Conservation (phyloP, 768 basidiomycete species). For the Tremella fuciformis region DNA sequence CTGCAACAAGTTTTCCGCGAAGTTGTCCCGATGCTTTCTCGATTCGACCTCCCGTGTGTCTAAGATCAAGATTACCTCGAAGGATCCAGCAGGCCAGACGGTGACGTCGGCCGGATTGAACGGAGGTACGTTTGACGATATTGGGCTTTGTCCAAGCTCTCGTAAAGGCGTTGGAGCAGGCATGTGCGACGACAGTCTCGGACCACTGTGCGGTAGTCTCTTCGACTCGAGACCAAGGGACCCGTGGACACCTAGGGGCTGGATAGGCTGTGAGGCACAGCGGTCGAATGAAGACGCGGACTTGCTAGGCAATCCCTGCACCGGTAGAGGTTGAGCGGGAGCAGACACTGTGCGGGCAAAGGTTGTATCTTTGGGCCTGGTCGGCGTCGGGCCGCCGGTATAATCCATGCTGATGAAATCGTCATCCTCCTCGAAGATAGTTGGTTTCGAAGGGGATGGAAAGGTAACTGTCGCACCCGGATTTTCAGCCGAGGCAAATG, state of each 20-base stretch:
- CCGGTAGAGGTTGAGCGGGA: too few relatives aligned
- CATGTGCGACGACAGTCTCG: constrained; percentile 38
- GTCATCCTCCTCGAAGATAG: too few relatives aligned
- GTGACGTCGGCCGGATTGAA: constrained; percentile 42
- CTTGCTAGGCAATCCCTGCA: too few relatives aligned
- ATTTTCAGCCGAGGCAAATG: constrained; percentile 16
- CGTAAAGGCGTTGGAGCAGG: constrained; percentile 12
- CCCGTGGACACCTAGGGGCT: too few relatives aligned
- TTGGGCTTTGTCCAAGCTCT: neutral
- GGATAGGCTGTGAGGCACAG: too few relatives aligned
- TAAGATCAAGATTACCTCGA: constrained; percentile 53
- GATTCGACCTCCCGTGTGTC: constrained; percentile 53
- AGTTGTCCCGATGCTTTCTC: constrained; percentile 38
- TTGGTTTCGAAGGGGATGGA: neutral
- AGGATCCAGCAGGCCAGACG: constrained; percentile 49
- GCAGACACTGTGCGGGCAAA: too few relatives aligned
- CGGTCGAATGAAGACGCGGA: too few relatives aligned
- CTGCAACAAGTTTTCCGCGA: constrained; percentile 40
- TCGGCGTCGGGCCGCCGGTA: too few relatives aligned
- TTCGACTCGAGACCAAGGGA: too few relatives aligned
- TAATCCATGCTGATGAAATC: too few relatives aligned
- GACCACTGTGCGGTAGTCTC: constrained; percentile 15
- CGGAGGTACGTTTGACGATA: constrained; percentile 1
- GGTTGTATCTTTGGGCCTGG: too few relatives aligned
- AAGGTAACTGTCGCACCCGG: neutral